These are phyloP conservation scores for Leucocoprinus birnbaumii DNA, from an alignment of 768 basidiomycete species.

Conservation along the genomic window DNA sequence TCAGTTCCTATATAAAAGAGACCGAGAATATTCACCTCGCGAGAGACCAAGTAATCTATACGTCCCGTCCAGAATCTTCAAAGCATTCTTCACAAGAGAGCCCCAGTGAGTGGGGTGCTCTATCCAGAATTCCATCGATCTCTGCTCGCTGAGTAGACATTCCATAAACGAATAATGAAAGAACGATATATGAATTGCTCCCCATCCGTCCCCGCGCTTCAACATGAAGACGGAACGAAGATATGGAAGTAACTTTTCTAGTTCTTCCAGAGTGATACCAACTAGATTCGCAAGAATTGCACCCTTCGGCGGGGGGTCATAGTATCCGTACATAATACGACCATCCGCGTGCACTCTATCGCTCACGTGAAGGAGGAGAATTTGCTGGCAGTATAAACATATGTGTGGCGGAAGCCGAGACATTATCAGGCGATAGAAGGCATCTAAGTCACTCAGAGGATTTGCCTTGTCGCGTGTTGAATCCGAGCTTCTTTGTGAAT, in stretches of 20 bases:
- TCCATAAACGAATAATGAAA: slow-evolving; percentile 2
- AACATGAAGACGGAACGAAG: background rate
- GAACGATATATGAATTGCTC: background rate
- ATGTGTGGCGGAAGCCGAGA: background rate
- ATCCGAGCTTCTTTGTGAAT: background rate
- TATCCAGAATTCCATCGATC: too few species aligned
- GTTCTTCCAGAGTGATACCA: background rate
- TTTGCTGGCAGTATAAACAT: too few species aligned
- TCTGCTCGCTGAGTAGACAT: too few species aligned
- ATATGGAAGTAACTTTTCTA: background rate
- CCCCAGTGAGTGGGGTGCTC: too few species aligned
- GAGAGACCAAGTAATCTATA: too few species aligned
- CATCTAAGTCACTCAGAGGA: background rate
- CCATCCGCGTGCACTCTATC: too few species aligned
- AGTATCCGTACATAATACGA: background rate
- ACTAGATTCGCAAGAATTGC: too few species aligned
- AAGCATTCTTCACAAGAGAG: too few species aligned
- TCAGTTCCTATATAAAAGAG: too few species aligned
- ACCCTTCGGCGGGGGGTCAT: background rate
- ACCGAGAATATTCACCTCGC: too few species aligned
- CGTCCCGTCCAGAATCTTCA: too few species aligned
- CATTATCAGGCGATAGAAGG: background rate
- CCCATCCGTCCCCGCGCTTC: background rate
- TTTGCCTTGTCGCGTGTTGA: background rate
- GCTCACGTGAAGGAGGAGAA: background rate